These are phyloP conservation scores for Pueraria montana DNA, from an alignment of 306 rosid genomes.

Conservation along the genomic window DNA sequence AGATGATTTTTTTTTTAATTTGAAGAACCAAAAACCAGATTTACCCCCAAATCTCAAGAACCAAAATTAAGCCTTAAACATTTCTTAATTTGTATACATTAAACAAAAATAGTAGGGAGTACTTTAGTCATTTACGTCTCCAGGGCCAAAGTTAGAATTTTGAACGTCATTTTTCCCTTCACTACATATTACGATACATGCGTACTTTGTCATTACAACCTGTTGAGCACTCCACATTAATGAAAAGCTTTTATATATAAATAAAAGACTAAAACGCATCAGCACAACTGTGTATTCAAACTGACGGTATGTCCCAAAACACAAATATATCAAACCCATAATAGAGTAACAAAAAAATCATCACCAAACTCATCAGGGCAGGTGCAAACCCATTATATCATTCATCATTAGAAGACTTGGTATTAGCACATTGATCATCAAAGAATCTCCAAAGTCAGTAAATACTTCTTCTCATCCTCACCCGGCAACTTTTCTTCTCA, in stretches of 20 bases:
- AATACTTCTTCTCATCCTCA: constrained; percentile 48
- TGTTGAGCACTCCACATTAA: too few species aligned
- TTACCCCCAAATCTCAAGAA: too few species aligned
- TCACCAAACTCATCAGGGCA: constrained; percentile 26
- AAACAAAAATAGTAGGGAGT: too few species aligned
- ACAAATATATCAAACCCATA: not conserved
- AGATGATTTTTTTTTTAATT: too few species aligned
- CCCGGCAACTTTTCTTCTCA: constrained; percentile 78
- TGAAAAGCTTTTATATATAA: not conserved
- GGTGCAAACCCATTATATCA: constrained; percentile 12
- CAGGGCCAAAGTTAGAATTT: too few species aligned
- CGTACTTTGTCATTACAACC: too few species aligned
- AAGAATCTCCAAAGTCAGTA: not conserved
- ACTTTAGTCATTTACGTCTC: too few species aligned
- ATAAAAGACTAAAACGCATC: not conserved
- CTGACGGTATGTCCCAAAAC: constrained; percentile 21
- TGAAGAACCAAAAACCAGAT: too few species aligned
- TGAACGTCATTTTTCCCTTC: too few species aligned
- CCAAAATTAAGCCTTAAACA: too few species aligned
- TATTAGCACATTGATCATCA: constrained; percentile 2
- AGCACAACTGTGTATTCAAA: constrained; percentile 14
- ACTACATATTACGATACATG: too few species aligned
- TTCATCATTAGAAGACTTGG: not conserved
- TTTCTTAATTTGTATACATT: too few species aligned
- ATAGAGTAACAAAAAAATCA: not conserved